Conservation (phyloP, 2,329 filamentous ascomycete genomes). For the Pezicula neosporulosa region DNA sequence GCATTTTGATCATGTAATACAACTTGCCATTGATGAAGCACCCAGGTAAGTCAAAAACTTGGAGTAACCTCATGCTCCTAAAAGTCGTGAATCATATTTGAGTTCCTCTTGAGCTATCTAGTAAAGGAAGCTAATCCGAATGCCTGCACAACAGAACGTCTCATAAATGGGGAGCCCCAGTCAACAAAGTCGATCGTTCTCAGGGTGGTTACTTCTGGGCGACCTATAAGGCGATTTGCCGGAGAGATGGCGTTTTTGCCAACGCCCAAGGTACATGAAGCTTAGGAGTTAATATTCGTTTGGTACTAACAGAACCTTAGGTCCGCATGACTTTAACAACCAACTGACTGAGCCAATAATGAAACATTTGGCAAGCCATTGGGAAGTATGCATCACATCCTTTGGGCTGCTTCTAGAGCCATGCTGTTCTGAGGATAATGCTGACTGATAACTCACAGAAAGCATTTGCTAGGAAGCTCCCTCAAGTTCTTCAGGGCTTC, state of each 20-base stretch:
- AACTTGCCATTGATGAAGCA: slow-evolving; percentile 34
- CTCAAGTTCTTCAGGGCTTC: slow-evolving; percentile 35
- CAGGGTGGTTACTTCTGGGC: slow-evolving; percentile 44
- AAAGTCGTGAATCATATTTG: too few relatives aligned
- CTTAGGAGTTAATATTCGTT: not conserved
- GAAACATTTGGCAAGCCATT: slow-evolving; percentile 16
- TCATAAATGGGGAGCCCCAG: slow-evolving; percentile 10
- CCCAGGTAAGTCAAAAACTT: slow-evolving; percentile 31
- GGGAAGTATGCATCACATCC: slow-evolving; percentile 10
- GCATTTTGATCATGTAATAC: slow-evolving; percentile 35
- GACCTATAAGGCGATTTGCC: slow-evolving; percentile 55
- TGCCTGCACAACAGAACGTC: too few relatives aligned
- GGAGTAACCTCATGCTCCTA: slow-evolving; percentile 24
- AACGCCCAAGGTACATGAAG: slow-evolving; percentile 25
- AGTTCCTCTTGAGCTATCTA: too few relatives aligned
- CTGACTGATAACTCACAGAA: not conserved
- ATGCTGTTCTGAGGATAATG: too few relatives aligned
- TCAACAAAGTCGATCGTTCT: slow-evolving; percentile 28
- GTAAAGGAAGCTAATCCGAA: too few relatives aligned
- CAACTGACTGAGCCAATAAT: slow-evolving; percentile 28
- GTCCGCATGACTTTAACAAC: slow-evolving; percentile 36
- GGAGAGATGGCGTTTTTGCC: slow-evolving; percentile 43
- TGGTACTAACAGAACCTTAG: not conserved
- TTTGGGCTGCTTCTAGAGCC: not conserved
- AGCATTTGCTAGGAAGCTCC: slow-evolving; percentile 37